phyloP scores from a whole-genome alignment of 192 early-diverging fungal genomes.

The Glomus cerebriforme region DNA sequence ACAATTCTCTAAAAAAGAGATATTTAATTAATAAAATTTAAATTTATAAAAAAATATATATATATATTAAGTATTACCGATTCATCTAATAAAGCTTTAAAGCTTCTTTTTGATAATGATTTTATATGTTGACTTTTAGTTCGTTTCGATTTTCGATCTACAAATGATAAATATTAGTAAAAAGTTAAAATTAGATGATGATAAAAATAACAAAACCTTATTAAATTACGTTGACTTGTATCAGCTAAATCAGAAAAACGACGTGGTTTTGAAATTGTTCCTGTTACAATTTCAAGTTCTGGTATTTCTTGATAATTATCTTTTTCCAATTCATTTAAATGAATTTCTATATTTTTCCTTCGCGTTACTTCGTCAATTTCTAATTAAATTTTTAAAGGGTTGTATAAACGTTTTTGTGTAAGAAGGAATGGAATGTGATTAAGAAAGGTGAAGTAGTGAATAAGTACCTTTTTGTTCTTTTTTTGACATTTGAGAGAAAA shows the following conservation, averaged over 20 bases:
- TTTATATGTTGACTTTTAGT: constrained; percentile 24
- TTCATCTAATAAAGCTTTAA: constrained; percentile 28
- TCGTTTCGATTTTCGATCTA: constrained; percentile 23
- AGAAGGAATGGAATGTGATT: background rate
- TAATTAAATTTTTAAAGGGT: background rate
- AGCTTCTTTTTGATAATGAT: constrained; percentile 17
- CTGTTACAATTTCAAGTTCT: constrained; percentile 18
- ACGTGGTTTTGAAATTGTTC: constrained; percentile 27
- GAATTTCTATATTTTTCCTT: constrained; percentile 8
- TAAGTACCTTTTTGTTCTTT: too few species aligned
- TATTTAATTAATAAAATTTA: background rate
- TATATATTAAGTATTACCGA: background rate
- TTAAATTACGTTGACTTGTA: constrained; percentile 15
- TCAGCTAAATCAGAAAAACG: constrained; percentile 25
- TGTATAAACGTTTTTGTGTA: background rate
- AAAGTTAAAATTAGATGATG: too few species aligned
- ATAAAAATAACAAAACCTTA: background rate
- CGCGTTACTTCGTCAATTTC: constrained; percentile 16
- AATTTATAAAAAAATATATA: background rate
- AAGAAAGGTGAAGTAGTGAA: background rate
- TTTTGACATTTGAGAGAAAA: too few species aligned
- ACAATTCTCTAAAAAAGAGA: constrained; percentile 3
- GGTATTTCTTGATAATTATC: constrained; percentile 30
- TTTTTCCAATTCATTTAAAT: constrained; percentile 28
- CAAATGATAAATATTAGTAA: background rate